Base-by-base conservation (phyloP, 306 rosid species). In the Dryas alaskensis region DNA sequence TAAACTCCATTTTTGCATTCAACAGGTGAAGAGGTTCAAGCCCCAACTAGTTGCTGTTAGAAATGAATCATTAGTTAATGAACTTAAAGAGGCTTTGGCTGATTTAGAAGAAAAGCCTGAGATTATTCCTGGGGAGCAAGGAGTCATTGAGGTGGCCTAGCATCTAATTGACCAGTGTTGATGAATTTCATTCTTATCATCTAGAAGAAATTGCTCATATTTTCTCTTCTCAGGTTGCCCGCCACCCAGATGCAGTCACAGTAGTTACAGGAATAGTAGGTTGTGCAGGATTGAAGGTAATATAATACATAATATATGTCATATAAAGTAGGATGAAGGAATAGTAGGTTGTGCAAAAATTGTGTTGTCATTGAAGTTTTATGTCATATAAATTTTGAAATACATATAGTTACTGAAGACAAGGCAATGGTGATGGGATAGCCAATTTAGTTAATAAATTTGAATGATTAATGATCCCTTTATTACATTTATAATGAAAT, bases 201-300 rank as follows among this genome's bases (percentile, higher is more conserved):
- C 77, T 69, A 31, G 44, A 65, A 55, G 79, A 58, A 64, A 65
- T 68, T 60, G 65, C 77, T 76, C 70, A 52, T 42, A 27, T 11
- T 13, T 64, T 43, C 58, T 73, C 37, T 85, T 86, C 51, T 81
- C 84, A 94, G 99, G 99, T 92, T 76, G 97, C 99, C 46, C 90
- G 99, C 61, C 97, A 94, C 87, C 96, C 99, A 16, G 99, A 94
- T 74, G 97, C 97, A 0, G 96, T 87, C 59, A 83, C 89, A 4
- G 99, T 92, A 52, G 97, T 94, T 73, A 92, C 97, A 4, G 99
- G 97, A 80, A 94, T 94, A 54, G 99, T 94, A 67, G 99, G 99
- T 44, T 94, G 99, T 83, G 99, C 99, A 66, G 99, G 99, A 80
- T 76, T 94, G 27, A 88, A 88, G 99, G 99, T 94, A 87, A 31